phyloP scores from a whole-genome alignment of 495 filamentous ascomycete species.

The Penicillium bialowiezense region DNA sequence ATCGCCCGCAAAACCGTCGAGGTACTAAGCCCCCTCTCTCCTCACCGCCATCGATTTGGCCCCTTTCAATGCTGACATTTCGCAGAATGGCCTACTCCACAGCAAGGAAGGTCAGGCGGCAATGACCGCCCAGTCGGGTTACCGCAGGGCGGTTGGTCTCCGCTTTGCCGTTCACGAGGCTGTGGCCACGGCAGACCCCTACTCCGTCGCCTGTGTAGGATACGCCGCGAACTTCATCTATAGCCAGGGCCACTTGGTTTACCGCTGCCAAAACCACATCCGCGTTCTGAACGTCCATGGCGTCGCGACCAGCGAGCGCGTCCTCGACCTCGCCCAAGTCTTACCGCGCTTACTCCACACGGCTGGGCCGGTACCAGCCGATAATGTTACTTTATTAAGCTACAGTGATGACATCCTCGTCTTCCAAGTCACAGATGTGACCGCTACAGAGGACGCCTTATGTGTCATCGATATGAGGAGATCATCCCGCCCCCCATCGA shows the following conservation, averaged over 20 bases:
- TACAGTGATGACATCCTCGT: conserved; percentile 61
- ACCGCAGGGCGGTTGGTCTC: conserved; percentile 55
- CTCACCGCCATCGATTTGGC: background rate
- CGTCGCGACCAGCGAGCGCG: conserved; percentile 49
- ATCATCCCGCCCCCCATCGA: conserved; percentile 35
- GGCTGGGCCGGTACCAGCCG: conserved; percentile 23
- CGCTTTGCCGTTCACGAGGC: conserved; percentile 61
- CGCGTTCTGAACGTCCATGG: conserved; percentile 63
- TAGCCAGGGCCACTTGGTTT: conserved; percentile 60
- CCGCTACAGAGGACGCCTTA: conserved; percentile 46
- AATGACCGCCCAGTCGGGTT: conserved; percentile 38
- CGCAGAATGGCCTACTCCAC: conserved; percentile 52
- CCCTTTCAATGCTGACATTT: conserved; percentile 9
- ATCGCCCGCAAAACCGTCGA: conserved; percentile 59
- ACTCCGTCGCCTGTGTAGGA: conserved; percentile 56
- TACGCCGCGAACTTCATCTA: conserved; percentile 62
- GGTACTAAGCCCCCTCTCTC: conserved; percentile 35
- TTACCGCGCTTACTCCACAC: conserved; percentile 28
- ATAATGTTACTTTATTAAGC: conserved; percentile 57
- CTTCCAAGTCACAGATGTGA: conserved; percentile 40
- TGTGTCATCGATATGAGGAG: conserved; percentile 55
- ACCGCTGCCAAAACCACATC: conserved; percentile 54
- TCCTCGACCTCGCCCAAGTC: conserved; percentile 53
- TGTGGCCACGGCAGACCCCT: conserved; percentile 60
- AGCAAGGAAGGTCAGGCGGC: conserved; percentile 59